Evolutionary conservation across 768 basidiomycete species (phyloP), one percentile per base, ranked within the genome.

Genomic region (Russula compacta): DNA sequence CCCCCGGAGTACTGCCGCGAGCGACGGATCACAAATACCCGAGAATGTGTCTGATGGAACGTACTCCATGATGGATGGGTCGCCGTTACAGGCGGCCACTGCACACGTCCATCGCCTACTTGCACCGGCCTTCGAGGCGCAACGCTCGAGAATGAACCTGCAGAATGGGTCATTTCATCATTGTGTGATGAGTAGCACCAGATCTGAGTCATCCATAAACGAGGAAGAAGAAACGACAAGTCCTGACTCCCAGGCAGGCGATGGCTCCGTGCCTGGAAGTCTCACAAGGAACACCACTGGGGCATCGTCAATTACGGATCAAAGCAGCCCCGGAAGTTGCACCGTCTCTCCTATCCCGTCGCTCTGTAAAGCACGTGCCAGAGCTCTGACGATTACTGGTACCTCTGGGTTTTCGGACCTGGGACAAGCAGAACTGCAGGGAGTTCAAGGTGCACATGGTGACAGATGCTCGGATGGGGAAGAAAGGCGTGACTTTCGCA

Each of bases 401-500:
- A 8, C 17, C 15, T 56, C 60, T 15, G 39, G 14, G 17, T 43
- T 38, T 44, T 51, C 14, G 19, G 46, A 11, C 11, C 10, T 17
- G 6, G 44, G 19, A 50, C 21, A 36, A 50, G n/a, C 21, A n/a
- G 24, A 44, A 5, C 19, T 42, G 12, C 14, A 17, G 32, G 14
- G 4, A 49, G 24, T 14, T 17, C 43, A 3, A 56, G 36, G 17
- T 17, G 8, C n/a, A 35, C 24, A 47, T 10, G 38, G 15, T 14
- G 35, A 56, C 40, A 24, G 39, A 49, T 9, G 10, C 29, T 35
- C n/a, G 47, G 21, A 47, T 50, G 55, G 15, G 55, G 36, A 33
- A 17, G 19, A 8, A 4, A 52, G 17, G 33, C 48, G 17, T 9
- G 60, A 59, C 63, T 64, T 58, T 24, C 55, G 53, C 10, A 65